phyloP scores from a whole-genome alignment of 495 filamentous ascomycete genomes.

The Cercophora sp. region DNA sequence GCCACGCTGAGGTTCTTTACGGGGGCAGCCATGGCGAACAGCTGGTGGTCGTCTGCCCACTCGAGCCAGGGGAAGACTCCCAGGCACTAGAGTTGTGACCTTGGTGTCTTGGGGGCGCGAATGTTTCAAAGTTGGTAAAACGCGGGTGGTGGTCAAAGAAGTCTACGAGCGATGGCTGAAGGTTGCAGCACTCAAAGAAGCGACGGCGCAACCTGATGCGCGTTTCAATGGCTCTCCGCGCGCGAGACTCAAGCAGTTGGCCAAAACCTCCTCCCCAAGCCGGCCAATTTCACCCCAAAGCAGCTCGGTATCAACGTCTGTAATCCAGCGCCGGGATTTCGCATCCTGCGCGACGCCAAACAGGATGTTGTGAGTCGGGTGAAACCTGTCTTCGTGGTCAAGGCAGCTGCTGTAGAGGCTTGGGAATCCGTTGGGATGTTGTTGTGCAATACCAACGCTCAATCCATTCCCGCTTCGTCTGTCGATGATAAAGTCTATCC shows the following conservation, averaged over 20 bases:
- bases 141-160: conserved; percentile 7
- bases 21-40: conserved; percentile 36
- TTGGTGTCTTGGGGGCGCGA: no score
- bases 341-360: conserved; percentile 23
- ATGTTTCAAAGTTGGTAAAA: no score
- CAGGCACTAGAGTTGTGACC: no score
- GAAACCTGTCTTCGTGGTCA: not conserved
- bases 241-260: not conserved
- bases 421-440: no score
- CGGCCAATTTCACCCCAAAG: not conserved
- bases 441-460: no score
- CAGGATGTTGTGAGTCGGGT: not conserved
- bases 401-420: no score
- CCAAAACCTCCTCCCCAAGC: not conserved
- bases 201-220: no score
- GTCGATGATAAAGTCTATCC: no score
- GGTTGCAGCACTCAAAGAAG: conserved; percentile 14
- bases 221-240: no score
- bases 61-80: no score
- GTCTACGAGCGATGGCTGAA: conserved; percentile 7
- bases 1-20: conserved; percentile 51
- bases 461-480: no score
- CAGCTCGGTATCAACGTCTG: not conserved
- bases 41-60: not conserved
- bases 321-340: not conserved